phyloP scores from a whole-genome alignment of 169 alveolate species.

The Plasmodium malariae region DNA sequence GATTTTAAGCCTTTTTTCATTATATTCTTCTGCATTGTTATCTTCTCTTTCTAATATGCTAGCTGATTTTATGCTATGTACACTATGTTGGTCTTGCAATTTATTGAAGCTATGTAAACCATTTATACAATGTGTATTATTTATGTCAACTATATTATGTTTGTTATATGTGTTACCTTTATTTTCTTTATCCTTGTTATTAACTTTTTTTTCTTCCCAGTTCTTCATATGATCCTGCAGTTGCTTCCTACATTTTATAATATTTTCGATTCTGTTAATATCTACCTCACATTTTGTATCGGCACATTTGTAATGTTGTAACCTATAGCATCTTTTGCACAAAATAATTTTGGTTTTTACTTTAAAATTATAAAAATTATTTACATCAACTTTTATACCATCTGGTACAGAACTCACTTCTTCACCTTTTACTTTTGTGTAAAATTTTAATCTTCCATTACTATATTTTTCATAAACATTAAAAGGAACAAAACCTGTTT shows the following conservation, averaged over 20 bases:
- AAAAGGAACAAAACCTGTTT: constrained; percentile 83
- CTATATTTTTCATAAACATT: constrained; percentile 74
- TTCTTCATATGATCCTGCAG: constrained; percentile 36
- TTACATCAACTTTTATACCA: constrained; percentile 84
- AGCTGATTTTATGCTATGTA: no score
- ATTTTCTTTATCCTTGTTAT: background rate
- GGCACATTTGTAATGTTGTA: constrained; percentile 78
- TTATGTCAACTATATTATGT: background rate
- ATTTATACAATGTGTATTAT: no score
- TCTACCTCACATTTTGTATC: constrained; percentile 68
- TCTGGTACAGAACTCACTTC: constrained; percentile 84
- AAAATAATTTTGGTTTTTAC: constrained; percentile 81
- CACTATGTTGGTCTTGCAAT: no score
- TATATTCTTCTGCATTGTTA: no score
- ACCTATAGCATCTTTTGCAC: constrained; percentile 83
- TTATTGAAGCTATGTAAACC: no score
- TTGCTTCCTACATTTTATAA: constrained; percentile 45
- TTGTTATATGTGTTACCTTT: background rate
- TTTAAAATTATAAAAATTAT: constrained; percentile 76
- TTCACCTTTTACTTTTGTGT: constrained; percentile 83
- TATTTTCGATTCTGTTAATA: constrained; percentile 64
- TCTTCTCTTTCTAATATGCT: no score
- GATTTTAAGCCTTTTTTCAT: no score
- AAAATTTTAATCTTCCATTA: constrained; percentile 78
- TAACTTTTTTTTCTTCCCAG: background rate